phyloP scores from a whole-genome alignment of 2,329 filamentous ascomycete species.

The Hortaea sp. region DNA sequence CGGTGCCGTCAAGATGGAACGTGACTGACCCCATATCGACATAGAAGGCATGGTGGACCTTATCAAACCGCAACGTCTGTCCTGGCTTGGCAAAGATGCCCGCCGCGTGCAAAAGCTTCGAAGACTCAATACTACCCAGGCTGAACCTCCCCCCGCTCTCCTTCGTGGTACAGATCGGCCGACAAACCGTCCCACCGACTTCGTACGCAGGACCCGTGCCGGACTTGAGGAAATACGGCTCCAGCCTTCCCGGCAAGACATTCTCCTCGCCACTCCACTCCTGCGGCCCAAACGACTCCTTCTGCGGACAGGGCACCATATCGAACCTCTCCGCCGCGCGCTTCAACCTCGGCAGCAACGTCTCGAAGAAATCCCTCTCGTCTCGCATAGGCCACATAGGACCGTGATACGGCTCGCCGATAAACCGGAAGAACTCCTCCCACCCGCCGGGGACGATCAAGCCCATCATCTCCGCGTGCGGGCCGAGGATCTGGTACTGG shows the following conservation, averaged over 20 bases:
- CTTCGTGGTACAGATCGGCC: constrained; percentile 40
- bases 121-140: constrained; percentile 44
- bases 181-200: constrained; percentile 35
- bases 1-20: constrained; percentile 30
- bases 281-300: constrained; percentile 35
- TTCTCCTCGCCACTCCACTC: constrained; percentile 36
- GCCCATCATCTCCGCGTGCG: constrained; percentile 45
- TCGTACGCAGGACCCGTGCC: constrained; percentile 41
- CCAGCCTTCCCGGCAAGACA: constrained; percentile 27
- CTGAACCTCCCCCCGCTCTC: constrained; percentile 42
- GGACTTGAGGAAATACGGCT: constrained; percentile 43
- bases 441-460: constrained; percentile 49
- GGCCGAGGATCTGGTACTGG: constrained; percentile 45
- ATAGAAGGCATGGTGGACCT: constrained; percentile 44
- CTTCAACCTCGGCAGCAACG: constrained; percentile 47
- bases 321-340: constrained; percentile 47
- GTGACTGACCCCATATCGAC: constrained; percentile 38
- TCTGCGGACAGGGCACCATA: constrained; percentile 43
- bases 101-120: constrained; percentile 25
- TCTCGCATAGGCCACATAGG: constrained; percentile 40
- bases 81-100: constrained; percentile 23
- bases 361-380: constrained; percentile 39
- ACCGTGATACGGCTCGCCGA: constrained; percentile 43
- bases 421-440: constrained; percentile 52
- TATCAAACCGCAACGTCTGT: constrained; percentile 33